Percentiles rank a stretch among this genome's conserved stretches.
These are phyloP conservation scores for Ceriops tagal DNA, from an alignment of 345 rosid species.

Conservation along the genomic window DNA sequence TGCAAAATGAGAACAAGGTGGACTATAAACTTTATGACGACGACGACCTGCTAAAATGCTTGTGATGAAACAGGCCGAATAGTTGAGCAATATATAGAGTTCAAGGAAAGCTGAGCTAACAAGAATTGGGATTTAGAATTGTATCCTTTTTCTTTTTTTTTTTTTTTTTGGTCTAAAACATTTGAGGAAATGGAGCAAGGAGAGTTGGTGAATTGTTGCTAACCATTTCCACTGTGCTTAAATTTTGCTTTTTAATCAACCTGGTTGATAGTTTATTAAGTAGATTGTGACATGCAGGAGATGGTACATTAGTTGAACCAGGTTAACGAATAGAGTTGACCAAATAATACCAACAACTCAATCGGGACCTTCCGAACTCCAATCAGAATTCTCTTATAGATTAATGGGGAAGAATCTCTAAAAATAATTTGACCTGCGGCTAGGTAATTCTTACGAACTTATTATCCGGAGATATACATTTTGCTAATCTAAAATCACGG, in stretches of 20 bases:
- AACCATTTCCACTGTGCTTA: constrained; percentile 11
- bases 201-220: constrained; percentile 22
- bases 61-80: constrained; percentile 7
- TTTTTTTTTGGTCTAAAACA: neutral
- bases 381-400: neutral
- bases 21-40: neutral
- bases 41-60: neutral
- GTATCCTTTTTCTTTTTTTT: neutral
- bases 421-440: too few species aligned
- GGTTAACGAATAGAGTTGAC: neutral
- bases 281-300: neutral
- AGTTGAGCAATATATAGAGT: neutral
- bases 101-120: constrained; percentile 1
- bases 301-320: neutral
- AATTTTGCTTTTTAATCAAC: neutral
- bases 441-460: too few species aligned
- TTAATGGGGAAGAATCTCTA: constrained; percentile 4
- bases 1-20: neutral
- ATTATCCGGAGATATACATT: too few species aligned
- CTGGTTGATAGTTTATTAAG: neutral
- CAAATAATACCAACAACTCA: constrained; percentile 9
- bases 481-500: too few species aligned
- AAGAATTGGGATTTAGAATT: neutral
- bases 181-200: neutral
- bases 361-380: neutral